Conservation (phyloP, 169 alveolate species). For the Plasmodium falciparum region DNA sequence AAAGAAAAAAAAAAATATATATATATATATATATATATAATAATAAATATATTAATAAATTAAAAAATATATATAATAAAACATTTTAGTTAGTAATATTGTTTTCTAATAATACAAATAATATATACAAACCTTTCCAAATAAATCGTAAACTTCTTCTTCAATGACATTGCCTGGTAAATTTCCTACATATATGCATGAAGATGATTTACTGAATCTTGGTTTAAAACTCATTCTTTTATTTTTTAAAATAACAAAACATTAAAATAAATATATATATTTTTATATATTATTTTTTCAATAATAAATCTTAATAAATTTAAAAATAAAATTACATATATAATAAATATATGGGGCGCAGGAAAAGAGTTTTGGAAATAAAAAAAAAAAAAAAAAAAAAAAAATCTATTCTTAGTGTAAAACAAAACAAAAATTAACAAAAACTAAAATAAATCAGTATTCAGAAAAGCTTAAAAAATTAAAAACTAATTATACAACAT, state of each 20-base stretch:
- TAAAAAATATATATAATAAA: slow-evolving; percentile 8
- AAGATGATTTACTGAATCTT: slow-evolving; percentile 74
- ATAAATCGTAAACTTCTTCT: slow-evolving; percentile 80
- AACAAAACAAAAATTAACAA: slow-evolving; percentile 56
- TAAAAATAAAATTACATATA: slow-evolving; percentile 8
- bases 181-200: slow-evolving; percentile 83
- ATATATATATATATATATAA: slow-evolving; percentile 8
- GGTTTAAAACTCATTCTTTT: slow-evolving; percentile 79
- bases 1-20: too few relatives aligned
- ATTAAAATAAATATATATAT: slow-evolving; percentile 29
- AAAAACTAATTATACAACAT: slow-evolving; percentile 39
- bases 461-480: slow-evolving; percentile 24
- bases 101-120: not conserved
- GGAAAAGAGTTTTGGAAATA: not conserved
- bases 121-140: slow-evolving; percentile 76
- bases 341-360: not conserved
- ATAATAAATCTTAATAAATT: slow-evolving; percentile 39
- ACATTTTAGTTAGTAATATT: slow-evolving; percentile 8
- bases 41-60: not conserved
- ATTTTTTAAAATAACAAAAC: slow-evolving; percentile 40
- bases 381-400: slow-evolving; percentile 20
- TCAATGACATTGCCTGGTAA: slow-evolving; percentile 82
- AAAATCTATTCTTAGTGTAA: slow-evolving; percentile 16
- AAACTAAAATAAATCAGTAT: slow-evolving; percentile 25
- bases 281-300: slow-evolving; percentile 15